Evolutionary conservation across 805 yeast genomes (phyloP), one percentile per base, ranked within the genome.

Genomic region (Kazachstania psychrophila): DNA sequence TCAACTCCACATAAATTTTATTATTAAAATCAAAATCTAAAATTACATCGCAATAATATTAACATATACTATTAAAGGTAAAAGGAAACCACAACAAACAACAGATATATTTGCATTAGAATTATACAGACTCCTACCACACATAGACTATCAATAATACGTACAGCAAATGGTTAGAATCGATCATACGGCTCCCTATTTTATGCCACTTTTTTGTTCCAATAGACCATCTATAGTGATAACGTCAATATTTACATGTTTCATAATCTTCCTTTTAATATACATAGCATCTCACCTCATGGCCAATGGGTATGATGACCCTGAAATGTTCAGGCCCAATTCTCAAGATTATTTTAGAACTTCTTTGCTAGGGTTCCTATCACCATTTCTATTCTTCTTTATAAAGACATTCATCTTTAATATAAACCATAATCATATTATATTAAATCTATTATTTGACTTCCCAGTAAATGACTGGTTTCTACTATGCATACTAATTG

Each of bases 331-430:
- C 43, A 45, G 47, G 4, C 70, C 70, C 9, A 48, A 46, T 30
- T 47, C 57, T 0, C 61, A 63, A 31, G 70, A 65, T 38, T 65
- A 64, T 39, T 56, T 64, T 23, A 46, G 70, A 37, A 59, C 66
- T 2, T 44, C 58, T 11, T 46, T 65, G 11, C 43, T 65, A 4
- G 64, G 67, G 1, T 43, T 56, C 2, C 46, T 58, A 29, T 52
- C 66, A 4, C 64, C 69, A 6, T 47, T 62, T 18, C 38, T 60
- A 2, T 56, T 56, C 36, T 55, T 54, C 23, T 51, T 56, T 25
- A 44, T 64, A 15, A 57, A 54, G 30, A 48, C 46, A 9, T 51
- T 54, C 23, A 28, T 56, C 7, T 46, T 57, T 27, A 52, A 50
- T 29, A 33, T 57, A 5, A 57, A 57, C 30, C 39, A 54, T 4